Evolutionary conservation across 1,284 basidiomycete genomes (phyloP).

Genomic region (Mycosarcoma maydis): DNA sequence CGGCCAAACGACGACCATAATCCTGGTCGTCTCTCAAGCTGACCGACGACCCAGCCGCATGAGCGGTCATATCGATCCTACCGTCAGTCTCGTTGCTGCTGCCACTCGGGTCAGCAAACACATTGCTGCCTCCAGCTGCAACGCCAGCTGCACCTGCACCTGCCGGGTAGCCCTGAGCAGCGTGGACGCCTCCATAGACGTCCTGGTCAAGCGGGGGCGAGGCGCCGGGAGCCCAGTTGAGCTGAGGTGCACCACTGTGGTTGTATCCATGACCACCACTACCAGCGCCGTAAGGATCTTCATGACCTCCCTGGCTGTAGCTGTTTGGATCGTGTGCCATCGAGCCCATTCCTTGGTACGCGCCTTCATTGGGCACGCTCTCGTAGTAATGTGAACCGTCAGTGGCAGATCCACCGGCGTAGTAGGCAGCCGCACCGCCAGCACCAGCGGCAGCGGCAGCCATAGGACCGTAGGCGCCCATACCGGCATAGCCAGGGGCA

Average conservation of each 20-base stretch:
- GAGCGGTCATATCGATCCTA: slow-evolving; percentile 44
- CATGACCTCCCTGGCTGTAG: slow-evolving; percentile 31
- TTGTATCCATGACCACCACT: slow-evolving; percentile 38
- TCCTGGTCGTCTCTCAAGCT: slow-evolving; percentile 56
- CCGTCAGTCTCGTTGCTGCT: slow-evolving; percentile 51
- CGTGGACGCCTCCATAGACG: slow-evolving; percentile 19
- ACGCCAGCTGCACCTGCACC: neutral
- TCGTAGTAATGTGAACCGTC: slow-evolving; percentile 53
- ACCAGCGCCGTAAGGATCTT: slow-evolving; percentile 29
- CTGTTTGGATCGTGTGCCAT: slow-evolving; percentile 39
- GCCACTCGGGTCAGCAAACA: slow-evolving; percentile 51
- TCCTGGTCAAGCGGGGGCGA: slow-evolving; percentile 47
- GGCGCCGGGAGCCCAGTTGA: slow-evolving; percentile 37
- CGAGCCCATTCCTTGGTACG: slow-evolving; percentile 35
- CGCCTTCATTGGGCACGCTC: slow-evolving; percentile 26
- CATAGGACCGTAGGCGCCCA: slow-evolving; percentile 61
- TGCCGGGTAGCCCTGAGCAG: slow-evolving; percentile 3
- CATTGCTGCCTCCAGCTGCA: slow-evolving; percentile 29
- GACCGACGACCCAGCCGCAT: slow-evolving; percentile 35
- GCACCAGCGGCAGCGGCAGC: slow-evolving; percentile 50
- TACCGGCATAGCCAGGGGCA: slow-evolving; percentile 56
- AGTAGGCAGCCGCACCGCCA: slow-evolving; percentile 50
- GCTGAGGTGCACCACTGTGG: slow-evolving; percentile 36
- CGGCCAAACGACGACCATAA: slow-evolving; percentile 50
- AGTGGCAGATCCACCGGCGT: slow-evolving; percentile 27